Evolutionary conservation across 2,329 filamentous ascomycete species (phyloP).

Genomic region (Leptographium radiaticola): DNA sequence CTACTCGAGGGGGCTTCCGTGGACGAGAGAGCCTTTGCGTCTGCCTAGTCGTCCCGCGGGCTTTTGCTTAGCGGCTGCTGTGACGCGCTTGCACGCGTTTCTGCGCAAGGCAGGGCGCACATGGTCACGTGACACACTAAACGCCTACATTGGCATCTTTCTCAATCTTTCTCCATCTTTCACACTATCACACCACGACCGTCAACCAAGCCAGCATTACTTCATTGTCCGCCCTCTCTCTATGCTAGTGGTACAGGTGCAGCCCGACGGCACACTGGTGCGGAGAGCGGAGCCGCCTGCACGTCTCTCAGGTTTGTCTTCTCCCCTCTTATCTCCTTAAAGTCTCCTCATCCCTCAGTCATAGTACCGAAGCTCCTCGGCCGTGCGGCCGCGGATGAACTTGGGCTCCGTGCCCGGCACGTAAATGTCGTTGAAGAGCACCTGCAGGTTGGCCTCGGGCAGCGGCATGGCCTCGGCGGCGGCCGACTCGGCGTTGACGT

Average conservation of each 20-base stretch:
- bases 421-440: conserved; percentile 95
- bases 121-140: no score
- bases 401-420: conserved; percentile 75
- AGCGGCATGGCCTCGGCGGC: conserved; percentile 76
- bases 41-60: background rate
- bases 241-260: background rate
- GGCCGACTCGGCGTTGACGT: conserved; percentile 83
- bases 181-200: no score
- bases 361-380: conserved; percentile 94
- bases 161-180: background rate
- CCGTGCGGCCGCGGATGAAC: conserved; percentile 75
- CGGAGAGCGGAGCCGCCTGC: no score
- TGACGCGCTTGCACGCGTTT: no score
- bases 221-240: background rate
- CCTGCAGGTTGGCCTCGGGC: conserved; percentile 67
- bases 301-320: background rate
- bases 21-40: background rate
- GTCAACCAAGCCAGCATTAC: background rate
- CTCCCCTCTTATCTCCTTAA: background rate
- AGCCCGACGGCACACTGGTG: no score
- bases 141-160: background rate
- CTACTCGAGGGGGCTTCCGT: background rate
- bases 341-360: conserved; percentile 18
- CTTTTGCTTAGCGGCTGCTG: no score
- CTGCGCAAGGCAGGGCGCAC: no score